Evolutionary conservation across 495 filamentous ascomycete genomes (phyloP), one percentile per base, ranked within the genome.

Genomic region (Pseudoneurospora amorphoporcata): DNA sequence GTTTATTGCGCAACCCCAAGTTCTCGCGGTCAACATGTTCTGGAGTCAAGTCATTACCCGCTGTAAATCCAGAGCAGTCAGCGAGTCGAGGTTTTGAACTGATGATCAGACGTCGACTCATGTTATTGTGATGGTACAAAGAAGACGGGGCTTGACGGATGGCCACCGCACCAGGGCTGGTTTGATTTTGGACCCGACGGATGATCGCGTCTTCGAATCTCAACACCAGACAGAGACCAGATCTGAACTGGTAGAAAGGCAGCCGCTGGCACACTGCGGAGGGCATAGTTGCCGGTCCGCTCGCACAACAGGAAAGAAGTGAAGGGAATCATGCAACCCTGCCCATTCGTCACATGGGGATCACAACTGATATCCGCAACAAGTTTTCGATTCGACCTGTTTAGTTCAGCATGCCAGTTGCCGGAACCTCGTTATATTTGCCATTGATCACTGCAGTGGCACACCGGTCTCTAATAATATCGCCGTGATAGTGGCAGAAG

Each of bases 1-100:
- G 40, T 70, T 71, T 70, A 42, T 76, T 71, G 68, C 73, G 69
- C 19, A 17, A 65, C 53, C 23, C 29, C 53, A 65, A 14, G 53
- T 65, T 17, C 29, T 65, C 53, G 29, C 53, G 29, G 29, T 35
- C 29, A 65, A 4, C 14, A 5, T 7, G 0, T 65, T 5, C 12
- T 37, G 14, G 6, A 5, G 12, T 32, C 12, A 65, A 65, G 53
- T 65, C 53, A 65, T 3, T 65, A 35, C 53, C 53, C 53, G 29
- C 7, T 14, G 29, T 17, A 65, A 17, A 65, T 17, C 12, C 29
- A 61, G 23, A 32, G 53, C 29, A 32, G 29, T 10, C 53, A 32
- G 23, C 53, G 5, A 61, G 23, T 61, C 53, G 14, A 61, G 6
- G 45, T 12, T 23, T 23, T 32, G 29, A 61, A 61, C 53, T 61